phyloP scores from a whole-genome alignment of 2,329 filamentous ascomycete genomes.

The Hypoxylon sp. region DNA sequence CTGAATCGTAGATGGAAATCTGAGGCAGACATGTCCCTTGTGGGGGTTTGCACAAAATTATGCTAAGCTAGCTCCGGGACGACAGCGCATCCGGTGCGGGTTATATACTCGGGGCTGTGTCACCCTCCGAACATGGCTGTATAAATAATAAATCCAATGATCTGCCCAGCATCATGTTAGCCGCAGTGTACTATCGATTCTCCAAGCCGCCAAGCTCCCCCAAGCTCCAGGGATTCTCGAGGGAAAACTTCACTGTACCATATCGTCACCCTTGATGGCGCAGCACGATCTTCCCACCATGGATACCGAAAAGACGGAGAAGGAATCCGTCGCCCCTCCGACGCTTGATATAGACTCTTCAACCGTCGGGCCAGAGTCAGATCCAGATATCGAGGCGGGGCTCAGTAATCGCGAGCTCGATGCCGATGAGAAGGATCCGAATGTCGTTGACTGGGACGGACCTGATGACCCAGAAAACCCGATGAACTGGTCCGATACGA shows the following conservation, averaged over 20 bases:
- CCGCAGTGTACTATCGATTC: background rate
- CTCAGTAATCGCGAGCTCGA: conserved; percentile 6
- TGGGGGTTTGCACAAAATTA: conserved; percentile 34
- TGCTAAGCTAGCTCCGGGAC: conserved; percentile 21
- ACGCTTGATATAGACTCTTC: conserved; percentile 18
- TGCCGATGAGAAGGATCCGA: conserved; percentile 56
- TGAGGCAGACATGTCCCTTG: conserved; percentile 3
- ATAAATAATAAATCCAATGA: conserved; percentile 18
- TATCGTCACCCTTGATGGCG: background rate
- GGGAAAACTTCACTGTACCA: background rate
- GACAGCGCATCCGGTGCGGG: conserved; percentile 19
- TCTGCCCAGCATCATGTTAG: conserved; percentile 1
- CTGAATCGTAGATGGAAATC: conserved; percentile 8
- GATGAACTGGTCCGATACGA: conserved; percentile 67
- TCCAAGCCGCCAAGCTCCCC: background rate
- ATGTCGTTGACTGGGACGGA: conserved; percentile 71
- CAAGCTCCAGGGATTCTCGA: background rate
- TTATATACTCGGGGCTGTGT: conserved; percentile 4
- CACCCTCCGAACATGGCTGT: conserved; percentile 3
- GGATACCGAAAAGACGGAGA: conserved; percentile 23
- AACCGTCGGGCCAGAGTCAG: conserved; percentile 11
- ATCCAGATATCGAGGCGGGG: conserved; percentile 28
- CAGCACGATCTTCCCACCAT: conserved; percentile 16
- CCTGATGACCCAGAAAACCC: conserved; percentile 70
- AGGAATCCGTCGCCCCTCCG: background rate